Evolutionary conservation across 2,329 filamentous ascomycete species (phyloP), one percentile per base, ranked within the genome.

Genomic region (Alternaria ethzedia): DNA sequence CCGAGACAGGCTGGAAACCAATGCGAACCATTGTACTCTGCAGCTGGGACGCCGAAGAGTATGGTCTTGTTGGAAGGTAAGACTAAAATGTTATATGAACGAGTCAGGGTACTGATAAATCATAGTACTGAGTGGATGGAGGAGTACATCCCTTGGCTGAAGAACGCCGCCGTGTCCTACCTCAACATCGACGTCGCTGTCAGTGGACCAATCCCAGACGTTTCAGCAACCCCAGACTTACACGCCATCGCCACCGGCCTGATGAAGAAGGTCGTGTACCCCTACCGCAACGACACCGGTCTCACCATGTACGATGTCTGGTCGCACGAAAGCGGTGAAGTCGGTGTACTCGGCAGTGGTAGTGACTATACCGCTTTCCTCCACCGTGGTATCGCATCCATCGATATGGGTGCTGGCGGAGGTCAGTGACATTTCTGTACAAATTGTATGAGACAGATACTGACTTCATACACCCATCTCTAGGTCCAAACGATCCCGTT

Each of bases 101-200:
- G n/a, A 20, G 4, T 4, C 13, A 13, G 12, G 17, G 17, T 30
- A 21, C 32, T 54, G 20, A 64, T 64, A 23, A 70, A 41, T 13
- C 17, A 7, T 46, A 82, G 79, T 21, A 84, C 83, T 1, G 83
- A 85, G 65, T 85, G 82, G 82, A 80, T 85, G 49, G 83, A 85
- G 66, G 83, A 85, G 66, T 83, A 82, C 70, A 74, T 84, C 20
- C 82, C 81, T 3, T 85, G 83, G 83, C 72, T 85, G 41, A 81
- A 78, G 51, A 77, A 70, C 3, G 77, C 82, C 6, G 80, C 80
- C 3, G 78, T 85, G 4, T 80, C 82, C 0, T 86, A 87, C 55
- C 77, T 87, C 51, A 87, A 87, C 69, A 76, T 86, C 32, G 85
- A 86, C 47, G 78, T 84, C 3, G 85, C 83, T 0, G 81, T 82